Evolutionary conservation across 1,284 basidiomycete genomes (phyloP), one percentile per base, ranked within the genome.

Genomic region (Ganoderma meredithae): DNA sequence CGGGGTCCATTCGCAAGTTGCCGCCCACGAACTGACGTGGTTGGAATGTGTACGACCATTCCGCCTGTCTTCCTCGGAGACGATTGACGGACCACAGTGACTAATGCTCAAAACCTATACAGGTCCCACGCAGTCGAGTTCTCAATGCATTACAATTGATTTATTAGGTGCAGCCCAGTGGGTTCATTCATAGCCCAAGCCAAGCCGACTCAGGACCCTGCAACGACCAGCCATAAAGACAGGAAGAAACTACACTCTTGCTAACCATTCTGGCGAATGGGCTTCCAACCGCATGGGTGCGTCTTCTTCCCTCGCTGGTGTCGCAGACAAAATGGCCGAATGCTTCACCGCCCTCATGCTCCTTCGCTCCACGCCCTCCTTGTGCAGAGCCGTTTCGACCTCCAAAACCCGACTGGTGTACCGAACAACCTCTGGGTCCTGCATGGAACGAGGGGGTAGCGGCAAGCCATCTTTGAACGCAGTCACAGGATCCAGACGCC

Each of bases 311-410:
- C 71, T 76, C 2, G 83, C 85, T 8, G 85, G 84, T 0, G 86
- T 87, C 27, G 68, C 71, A 1, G 81, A 81, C 60, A 89, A 71
- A 15, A 82, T 69, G 2, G 84, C 86, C 10, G 87, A 81, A 72
- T 89, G 87, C 39, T 77, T 78, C 15, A 89, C 69, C 1, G 83
- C 84, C 12, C 81, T 83, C 79, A 88, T 84, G 49, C 61, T 74
- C 65, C 72, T 73, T 49, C 55, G 63, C 22, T 43, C 63, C 19
- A 60, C 60, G 1, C 67, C 62, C 8, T 63, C 72, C 4, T 63
- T 67, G 27, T 73, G 73, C 1, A 69, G 27, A 1, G 76, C 67
- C 65, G 63, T 43, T 33, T 53, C 15, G 15, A 58, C n/a, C 36
- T 81, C 75, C 25, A 55, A 68, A 71, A 83, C 77, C 7, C 70